Evolutionary conservation across 73 alveolate genomes (phyloP).

Genomic region (Paramecium tetraurelia): DNA sequence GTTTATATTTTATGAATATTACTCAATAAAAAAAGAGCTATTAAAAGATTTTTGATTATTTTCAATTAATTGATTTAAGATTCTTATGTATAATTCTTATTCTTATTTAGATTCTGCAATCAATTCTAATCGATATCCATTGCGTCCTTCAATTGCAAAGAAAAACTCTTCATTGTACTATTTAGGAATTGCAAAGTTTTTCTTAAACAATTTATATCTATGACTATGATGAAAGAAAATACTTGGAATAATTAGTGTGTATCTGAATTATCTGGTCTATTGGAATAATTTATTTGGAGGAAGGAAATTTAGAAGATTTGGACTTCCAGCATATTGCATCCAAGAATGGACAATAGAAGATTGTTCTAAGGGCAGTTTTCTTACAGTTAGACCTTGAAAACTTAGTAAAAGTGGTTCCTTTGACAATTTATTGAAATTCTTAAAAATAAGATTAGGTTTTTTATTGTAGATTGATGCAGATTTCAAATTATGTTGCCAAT

Average conservation of each 20-base stretch:
- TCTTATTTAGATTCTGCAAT: background rate
- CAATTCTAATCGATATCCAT: background rate
- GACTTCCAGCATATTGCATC: constrained; percentile 38
- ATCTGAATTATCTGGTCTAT: background rate
- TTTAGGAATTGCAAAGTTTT: background rate
- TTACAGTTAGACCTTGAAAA: constrained; percentile 5
- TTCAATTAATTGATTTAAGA: background rate
- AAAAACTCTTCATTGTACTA: background rate
- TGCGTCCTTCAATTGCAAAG: background rate
- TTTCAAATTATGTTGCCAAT: constrained; percentile 42
- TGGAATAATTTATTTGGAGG: constrained; percentile 1
- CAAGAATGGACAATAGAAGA: constrained; percentile 10
- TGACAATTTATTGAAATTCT: constrained; percentile 2
- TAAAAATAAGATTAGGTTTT: background rate
- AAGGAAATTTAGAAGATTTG: background rate
- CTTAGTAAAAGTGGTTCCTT: constrained; percentile 5
- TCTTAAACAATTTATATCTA: background rate
- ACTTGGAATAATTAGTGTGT: background rate
- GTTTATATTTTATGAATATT: background rate
- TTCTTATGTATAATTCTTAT: background rate
- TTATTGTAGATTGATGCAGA: background rate
- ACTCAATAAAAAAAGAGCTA: background rate
- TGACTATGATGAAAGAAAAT: background rate
- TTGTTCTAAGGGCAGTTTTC: background rate
- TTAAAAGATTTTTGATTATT: background rate